Evolutionary conservation across 108 stramenopile species (phyloP).

Genomic region (Nitzschia inconspicua): DNA sequence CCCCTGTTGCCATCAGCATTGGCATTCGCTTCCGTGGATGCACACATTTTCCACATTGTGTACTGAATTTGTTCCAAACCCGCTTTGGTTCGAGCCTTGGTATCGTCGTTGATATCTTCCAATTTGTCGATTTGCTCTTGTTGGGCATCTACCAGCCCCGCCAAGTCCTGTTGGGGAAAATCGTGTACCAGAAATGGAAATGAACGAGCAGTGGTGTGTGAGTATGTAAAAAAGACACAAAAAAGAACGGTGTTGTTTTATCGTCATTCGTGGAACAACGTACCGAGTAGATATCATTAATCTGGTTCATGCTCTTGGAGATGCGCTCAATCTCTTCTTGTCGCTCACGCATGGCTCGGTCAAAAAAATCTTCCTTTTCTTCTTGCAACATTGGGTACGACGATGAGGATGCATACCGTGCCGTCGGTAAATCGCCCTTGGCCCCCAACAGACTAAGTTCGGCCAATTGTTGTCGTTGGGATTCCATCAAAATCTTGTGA

Average conservation of each 20-base stretch:
- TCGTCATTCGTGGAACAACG: too few species aligned
- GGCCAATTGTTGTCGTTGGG: conserved; percentile 19
- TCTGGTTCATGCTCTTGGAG: conserved; percentile 35
- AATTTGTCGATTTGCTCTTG: conserved; percentile 75
- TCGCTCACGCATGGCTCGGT: conserved; percentile 65
- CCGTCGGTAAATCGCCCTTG: not conserved
- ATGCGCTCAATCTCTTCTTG: conserved; percentile 74
- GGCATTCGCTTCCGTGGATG: not conserved
- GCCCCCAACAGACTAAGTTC: conserved; percentile 22
- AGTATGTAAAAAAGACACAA: not conserved
- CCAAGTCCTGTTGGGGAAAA: conserved; percentile 40
- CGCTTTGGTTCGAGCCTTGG: conserved; percentile 48
- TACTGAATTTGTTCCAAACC: conserved; percentile 25
- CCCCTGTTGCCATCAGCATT: not conserved
- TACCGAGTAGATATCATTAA: conserved; percentile 24
- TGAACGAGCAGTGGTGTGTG: not conserved
- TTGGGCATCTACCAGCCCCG: conserved; percentile 65
- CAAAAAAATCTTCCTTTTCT: conserved; percentile 52
- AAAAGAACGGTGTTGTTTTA: not conserved
- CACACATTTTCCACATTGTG: conserved; percentile 13
- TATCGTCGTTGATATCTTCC: conserved; percentile 53
- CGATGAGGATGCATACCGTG: too few species aligned
- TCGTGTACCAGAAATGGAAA: too few species aligned
- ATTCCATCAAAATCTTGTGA: not conserved
- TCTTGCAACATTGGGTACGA: conserved; percentile 6